These are phyloP conservation scores for Tetrahymena malaccensis DNA, from an alignment of 73 alveolate genomes.

Conservation along the genomic window DNA sequence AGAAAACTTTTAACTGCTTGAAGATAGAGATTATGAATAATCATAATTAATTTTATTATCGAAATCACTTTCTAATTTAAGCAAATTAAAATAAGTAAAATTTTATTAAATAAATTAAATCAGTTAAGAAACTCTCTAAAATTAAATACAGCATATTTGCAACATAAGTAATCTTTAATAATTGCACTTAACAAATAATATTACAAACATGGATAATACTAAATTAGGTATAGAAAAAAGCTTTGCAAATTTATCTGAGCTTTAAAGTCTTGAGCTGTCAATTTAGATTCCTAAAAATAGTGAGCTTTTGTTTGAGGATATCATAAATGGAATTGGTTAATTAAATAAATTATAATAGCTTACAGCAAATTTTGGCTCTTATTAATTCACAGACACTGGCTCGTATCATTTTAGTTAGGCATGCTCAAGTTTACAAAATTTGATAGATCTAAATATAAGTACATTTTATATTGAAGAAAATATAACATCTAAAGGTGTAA, in stretches of 20 bases:
- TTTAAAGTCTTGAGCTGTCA: neutral
- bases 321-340: neutral
- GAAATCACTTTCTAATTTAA: neutral
- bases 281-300: neutral
- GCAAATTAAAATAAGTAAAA: no score
- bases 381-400: neutral
- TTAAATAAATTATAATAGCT: neutral
- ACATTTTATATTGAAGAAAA: neutral
- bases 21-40: neutral
- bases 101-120: no score
- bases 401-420: neutral
- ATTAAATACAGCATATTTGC: neutral
- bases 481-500: neutral
- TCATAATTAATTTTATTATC: neutral
- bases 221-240: neutral
- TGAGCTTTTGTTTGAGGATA: neutral
- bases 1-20: neutral
- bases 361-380: neutral
- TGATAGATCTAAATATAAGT: neutral
- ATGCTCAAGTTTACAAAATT: neutral
- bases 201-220: neutral
- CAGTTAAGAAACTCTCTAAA: no score
- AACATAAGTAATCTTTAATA: neutral
- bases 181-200: neutral
- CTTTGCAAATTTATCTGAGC: neutral